phyloP scores from a whole-genome alignment of 352 stramenopile genomes.

The Pythium brassicae region DNA sequence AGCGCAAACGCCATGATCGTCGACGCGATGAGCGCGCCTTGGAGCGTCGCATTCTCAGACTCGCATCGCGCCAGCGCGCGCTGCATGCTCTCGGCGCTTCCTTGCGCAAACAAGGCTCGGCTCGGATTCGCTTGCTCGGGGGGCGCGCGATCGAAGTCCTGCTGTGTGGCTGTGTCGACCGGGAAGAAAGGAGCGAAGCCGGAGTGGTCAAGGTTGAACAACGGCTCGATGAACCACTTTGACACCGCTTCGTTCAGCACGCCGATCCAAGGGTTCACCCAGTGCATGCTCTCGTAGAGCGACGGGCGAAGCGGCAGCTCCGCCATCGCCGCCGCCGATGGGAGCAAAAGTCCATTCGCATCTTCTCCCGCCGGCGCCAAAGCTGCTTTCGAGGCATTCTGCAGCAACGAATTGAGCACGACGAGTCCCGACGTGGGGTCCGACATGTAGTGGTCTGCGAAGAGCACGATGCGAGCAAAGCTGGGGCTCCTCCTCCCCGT shows the following conservation, averaged over 20 bases:
- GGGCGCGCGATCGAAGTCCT: constrained; percentile 29
- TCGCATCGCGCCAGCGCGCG: constrained; percentile 30
- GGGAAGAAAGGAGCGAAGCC: constrained; percentile 37
- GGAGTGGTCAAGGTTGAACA: constrained; percentile 55
- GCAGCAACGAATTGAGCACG: constrained; percentile 43
- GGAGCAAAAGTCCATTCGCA: no score
- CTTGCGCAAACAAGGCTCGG: constrained; percentile 37
- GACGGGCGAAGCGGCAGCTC: constrained; percentile 31
- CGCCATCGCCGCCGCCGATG: not conserved
- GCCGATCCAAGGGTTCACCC: constrained; percentile 42
- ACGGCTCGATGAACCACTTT: constrained; percentile 57
- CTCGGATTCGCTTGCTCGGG: constrained; percentile 37
- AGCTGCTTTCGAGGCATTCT: constrained; percentile 20
- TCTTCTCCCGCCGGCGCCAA: constrained; percentile 4
- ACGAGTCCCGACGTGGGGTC: constrained; percentile 37
- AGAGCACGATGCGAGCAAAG: constrained; percentile 43
- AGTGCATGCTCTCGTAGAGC: constrained; percentile 58
- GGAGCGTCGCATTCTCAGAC: constrained; percentile 32
- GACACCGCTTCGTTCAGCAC: constrained; percentile 49
- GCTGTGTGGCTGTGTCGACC: constrained; percentile 33
- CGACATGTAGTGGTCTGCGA: constrained; percentile 64
- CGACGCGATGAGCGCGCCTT: constrained; percentile 39
- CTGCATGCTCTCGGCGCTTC: constrained; percentile 35
- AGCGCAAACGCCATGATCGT: constrained; percentile 45
- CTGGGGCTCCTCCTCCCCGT: constrained; percentile 22